Evolutionary conservation across 2,329 filamentous ascomycete genomes (phyloP).

Genomic region (Fusarium xyrophilum): DNA sequence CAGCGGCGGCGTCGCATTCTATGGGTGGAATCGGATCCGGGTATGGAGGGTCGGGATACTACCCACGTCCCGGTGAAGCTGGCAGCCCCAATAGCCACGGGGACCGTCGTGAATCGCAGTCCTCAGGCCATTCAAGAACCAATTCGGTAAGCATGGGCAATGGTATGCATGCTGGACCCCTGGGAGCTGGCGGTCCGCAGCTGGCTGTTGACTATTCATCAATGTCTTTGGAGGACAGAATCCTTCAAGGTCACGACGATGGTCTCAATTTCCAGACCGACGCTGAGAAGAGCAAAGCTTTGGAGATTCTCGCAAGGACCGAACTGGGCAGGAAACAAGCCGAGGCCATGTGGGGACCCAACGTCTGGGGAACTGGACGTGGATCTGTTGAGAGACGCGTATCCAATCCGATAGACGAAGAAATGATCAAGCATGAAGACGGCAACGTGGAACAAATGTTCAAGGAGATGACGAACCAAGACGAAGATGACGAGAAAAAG

Average conservation of each 20-base stretch:
- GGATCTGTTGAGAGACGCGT: constrained; percentile 43
- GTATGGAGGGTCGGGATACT: constrained; percentile 41
- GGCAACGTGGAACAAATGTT: constrained; percentile 63
- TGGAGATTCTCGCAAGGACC: constrained; percentile 60
- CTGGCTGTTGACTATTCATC: constrained; percentile 51
- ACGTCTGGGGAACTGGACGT: constrained; percentile 52
- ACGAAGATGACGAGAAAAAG: constrained; percentile 54
- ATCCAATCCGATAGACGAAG: constrained; percentile 40
- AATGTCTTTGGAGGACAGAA: constrained; percentile 57
- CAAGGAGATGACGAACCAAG: constrained; percentile 61
- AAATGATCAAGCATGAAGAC: constrained; percentile 50
- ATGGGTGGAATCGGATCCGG: constrained; percentile 16
- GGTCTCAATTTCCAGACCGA: constrained; percentile 55
- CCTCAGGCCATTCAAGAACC: constrained; percentile 42
- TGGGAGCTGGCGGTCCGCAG: constrained; percentile 53
- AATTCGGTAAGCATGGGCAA: constrained; percentile 52
- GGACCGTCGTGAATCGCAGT: constrained; percentile 38
- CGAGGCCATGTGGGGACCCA: constrained; percentile 58
- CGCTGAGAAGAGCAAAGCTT: constrained; percentile 56
- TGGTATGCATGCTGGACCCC: constrained; percentile 53
- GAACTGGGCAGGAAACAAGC: constrained; percentile 59
- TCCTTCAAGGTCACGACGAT: constrained; percentile 57
- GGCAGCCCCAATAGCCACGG: constrained; percentile 38
- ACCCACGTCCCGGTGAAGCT: constrained; percentile 29
- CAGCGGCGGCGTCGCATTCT: constrained; percentile 41